Percentiles rank a stretch among this genome's conserved stretches.
These are phyloP conservation scores for Fusarium pseudocircinatum DNA, from an alignment of 2,329 filamentous ascomycete species.

Conservation along the genomic window DNA sequence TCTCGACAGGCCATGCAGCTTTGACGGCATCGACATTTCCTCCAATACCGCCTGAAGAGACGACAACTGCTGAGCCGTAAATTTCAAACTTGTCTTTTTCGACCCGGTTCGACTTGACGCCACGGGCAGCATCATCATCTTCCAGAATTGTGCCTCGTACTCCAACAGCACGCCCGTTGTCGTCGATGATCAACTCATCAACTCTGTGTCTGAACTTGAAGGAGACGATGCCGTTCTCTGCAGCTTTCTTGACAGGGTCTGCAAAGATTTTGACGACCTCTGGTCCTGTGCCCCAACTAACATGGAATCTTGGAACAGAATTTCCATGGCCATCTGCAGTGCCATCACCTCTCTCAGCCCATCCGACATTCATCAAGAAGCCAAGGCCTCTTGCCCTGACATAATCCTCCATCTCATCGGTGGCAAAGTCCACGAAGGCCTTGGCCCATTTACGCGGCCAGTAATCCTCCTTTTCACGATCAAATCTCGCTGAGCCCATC, in stretches of 20 bases:
- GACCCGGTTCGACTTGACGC: conserved; percentile 60
- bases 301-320: conserved; percentile 69
- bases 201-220: conserved; percentile 67
- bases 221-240: conserved; percentile 61
- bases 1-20: conserved; percentile 65
- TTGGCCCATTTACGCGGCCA: conserved; percentile 71
- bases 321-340: conserved; percentile 67
- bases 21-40: conserved; percentile 70
- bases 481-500: conserved; percentile 66
- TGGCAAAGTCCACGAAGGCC: conserved; percentile 70
- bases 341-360: conserved; percentile 69
- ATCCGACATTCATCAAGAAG: conserved; percentile 65
- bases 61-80: conserved; percentile 60
- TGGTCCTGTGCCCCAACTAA: conserved; percentile 70
- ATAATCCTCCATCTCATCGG: conserved; percentile 67
- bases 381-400: conserved; percentile 62
- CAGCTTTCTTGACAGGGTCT: conserved; percentile 64
- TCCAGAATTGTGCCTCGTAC: conserved; percentile 64
- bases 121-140: conserved; percentile 59
- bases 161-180: conserved; percentile 61
- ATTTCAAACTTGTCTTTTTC: conserved; percentile 63
- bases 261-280: conserved; percentile 67
- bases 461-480: conserved; percentile 63
- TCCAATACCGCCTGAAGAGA: conserved; percentile 68
- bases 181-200: conserved; percentile 65